Conservation (phyloP, 257 asterid genomes). For the Craterostigma plantagineum region DNA sequence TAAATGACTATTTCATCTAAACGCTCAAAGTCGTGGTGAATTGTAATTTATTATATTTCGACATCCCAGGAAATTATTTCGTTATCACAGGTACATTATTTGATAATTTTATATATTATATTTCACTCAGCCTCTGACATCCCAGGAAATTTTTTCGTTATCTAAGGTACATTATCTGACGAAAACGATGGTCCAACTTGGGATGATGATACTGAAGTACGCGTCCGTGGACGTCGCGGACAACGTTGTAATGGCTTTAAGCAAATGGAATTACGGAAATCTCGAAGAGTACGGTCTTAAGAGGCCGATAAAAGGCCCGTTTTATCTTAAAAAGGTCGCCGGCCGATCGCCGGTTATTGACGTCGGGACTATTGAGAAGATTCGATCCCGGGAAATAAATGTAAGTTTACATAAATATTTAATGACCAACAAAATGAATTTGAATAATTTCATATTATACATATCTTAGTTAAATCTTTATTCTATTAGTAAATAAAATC, state of each 20-base stretch:
- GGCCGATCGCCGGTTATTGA: conserved; percentile 47
- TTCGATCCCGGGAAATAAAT: conserved; percentile 16
- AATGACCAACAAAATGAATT: too few species aligned
- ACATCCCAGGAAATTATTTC: too few species aligned
- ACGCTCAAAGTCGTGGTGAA: too few species aligned
- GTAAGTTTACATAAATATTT: conserved; percentile 8
- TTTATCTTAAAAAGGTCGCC: conserved; percentile 11
- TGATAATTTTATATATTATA: too few species aligned
- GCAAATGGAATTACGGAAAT: conserved; percentile 14
- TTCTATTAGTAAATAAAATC: too few species aligned
- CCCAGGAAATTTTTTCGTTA: too few species aligned
- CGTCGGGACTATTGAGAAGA: conserved; percentile 31
- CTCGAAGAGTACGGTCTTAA: conserved; percentile 20
- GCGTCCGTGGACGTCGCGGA: conserved; percentile 17
- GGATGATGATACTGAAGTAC: conserved; percentile 19
- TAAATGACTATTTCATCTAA: too few species aligned
- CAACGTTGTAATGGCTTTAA: conserved; percentile 4
- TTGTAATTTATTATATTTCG: too few species aligned
- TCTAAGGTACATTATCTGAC: conserved; percentile 35
- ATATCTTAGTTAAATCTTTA: too few species aligned
- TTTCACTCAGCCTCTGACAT: too few species aligned
- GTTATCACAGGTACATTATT: too few species aligned
- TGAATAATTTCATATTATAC: too few species aligned
- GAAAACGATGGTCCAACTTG: conserved; percentile 19
- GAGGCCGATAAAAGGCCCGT: conserved; percentile 36